Base-by-base conservation (phyloP, 352 stramenopile genomes). In the Globisporangium irregulare region DNA sequence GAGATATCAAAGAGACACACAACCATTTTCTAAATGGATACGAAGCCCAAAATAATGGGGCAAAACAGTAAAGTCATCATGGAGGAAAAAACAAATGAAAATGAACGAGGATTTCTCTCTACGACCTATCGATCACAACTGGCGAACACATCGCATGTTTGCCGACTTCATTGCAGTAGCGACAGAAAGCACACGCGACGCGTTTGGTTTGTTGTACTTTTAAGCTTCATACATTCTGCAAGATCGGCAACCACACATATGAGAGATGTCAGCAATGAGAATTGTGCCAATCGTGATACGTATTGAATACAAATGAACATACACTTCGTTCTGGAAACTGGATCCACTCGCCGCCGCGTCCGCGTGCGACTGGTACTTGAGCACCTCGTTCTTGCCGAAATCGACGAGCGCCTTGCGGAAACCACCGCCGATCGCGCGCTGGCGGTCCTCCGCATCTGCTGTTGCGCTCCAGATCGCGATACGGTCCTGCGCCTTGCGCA, bases 381-480 rank as follows among this genome's bases (percentile, higher is more conserved):
- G 84, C 43, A 82, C 79, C 72, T 96, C 89, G 66, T 93, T 94
- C 82, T 94, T 94, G 75, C 80, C 82, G 65, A 96, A 80, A 66
- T 96, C 89, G 48, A 87, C 76, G 63, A 96, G 85, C 18, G 81
- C 84, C 58, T 81, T 81, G 64, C 89, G 87, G 67, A 96, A 96
- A 63, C 86, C 80, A 50, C 85, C 82, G 62, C 89, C 89, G 62
- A 96, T 92, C 38, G 80, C 81, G 67, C 87, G 89, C 69, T 95
- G 87, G 38, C 87, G 79, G 56, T 93, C 79, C 67, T 92, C 76
- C 62, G 81, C 79, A 48, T 84, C 76, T 29, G 89, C 87, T 70
- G 86, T 94, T 76, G 82, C 84, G 51, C 82, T 97, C 97, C 97
- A 99, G 58, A 99, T 90, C 54, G 96, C 91, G 75, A 99, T 97